phyloP scores from a whole-genome alignment of 2,329 filamentous ascomycete genomes.

The Verticillium nonalfalfae region DNA sequence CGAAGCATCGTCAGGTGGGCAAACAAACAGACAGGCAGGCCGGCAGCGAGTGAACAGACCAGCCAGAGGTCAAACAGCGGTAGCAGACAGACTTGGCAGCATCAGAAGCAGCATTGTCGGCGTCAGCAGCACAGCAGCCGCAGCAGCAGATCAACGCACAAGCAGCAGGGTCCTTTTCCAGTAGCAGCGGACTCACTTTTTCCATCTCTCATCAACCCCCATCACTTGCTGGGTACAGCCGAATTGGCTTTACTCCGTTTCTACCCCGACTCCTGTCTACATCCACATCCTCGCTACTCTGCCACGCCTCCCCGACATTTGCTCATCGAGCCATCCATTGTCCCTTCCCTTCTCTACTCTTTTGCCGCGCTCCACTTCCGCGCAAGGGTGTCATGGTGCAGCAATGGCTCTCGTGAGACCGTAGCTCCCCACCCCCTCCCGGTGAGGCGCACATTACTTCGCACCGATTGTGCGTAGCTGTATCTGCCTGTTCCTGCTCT shows the following conservation, averaged over 20 bases:
- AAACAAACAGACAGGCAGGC: background rate
- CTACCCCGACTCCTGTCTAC: constrained; percentile 10
- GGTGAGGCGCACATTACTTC: constrained; percentile 11
- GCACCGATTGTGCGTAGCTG: constrained; percentile 13
- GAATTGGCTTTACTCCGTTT: constrained; percentile 1
- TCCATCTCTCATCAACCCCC: constrained; percentile 8
- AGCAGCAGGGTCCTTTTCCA: background rate
- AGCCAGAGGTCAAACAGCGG: background rate
- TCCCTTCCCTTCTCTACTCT: constrained; percentile 10
- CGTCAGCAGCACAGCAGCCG: background rate
- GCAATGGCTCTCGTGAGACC: constrained; percentile 26
- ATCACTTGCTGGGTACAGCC: background rate
- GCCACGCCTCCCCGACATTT: constrained; percentile 3
- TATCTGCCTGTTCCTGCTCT: constrained; percentile 10
- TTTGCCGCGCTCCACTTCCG: constrained; percentile 11
- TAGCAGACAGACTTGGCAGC: constrained; percentile 3
- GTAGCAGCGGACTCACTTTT: background rate
- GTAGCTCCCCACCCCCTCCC: constrained; percentile 13
- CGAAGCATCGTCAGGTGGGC: background rate
- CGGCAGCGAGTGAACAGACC: background rate
- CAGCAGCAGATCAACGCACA: background rate
- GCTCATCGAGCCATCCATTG: constrained; percentile 8
- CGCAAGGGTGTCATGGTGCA: constrained; percentile 15
- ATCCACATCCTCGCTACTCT: background rate
- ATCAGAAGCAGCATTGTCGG: background rate